Base-by-base conservation (phyloP, 169 alveolate species). In the Eimeria acervulina region DNA sequence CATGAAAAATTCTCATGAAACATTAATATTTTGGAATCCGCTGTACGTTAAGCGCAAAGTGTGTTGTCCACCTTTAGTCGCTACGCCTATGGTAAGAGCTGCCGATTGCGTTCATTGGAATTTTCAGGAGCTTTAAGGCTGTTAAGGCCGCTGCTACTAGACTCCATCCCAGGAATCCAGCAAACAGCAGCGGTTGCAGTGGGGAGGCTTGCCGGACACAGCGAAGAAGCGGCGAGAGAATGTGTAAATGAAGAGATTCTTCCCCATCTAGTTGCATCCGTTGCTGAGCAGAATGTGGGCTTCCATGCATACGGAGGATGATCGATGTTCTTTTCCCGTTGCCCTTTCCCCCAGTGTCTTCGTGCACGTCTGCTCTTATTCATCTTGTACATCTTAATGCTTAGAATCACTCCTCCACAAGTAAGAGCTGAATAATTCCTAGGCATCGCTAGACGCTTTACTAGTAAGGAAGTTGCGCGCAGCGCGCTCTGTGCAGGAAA, bases 131-230 rank as follows among this genome's bases (percentile, higher is more conserved):
- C 98, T 17, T 97, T 98, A 99, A 97, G 99, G 42, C 96, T 98
- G 51, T 95, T 98, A 44, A 97, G 99, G 96, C 99, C 99, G 2
- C 97, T 98, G 17, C 97, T 98, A 59, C 96, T 98, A 70, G 99
- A 98, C 97, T 98, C 97, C 94, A 99, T 98, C 8, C 99, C 99
- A 40, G 97, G 98, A 15, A 98, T 98, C 92, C 98, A 99, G 96
- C 99, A 99, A 96, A 97, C 99, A 33, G 99, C 99, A 6, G 99
- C 99, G 26, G 96, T 99, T 80, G 99, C 99, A 8, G 95, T 99
- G 36, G 99, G 99, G 19, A 97, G 99, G 63, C 95, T 99, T 70
- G 99, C 99, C 17, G 98, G 98, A 93, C 98, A 98, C 97, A 96
- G 98, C 59, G 99, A 98, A 74, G 99, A 98, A 96, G 97, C 98